Percentiles rank a stretch among this genome's conserved stretches.
phyloP scores from a whole-genome alignment of 495 filamentous ascomycete species.

The Aspergillus ostianus region DNA sequence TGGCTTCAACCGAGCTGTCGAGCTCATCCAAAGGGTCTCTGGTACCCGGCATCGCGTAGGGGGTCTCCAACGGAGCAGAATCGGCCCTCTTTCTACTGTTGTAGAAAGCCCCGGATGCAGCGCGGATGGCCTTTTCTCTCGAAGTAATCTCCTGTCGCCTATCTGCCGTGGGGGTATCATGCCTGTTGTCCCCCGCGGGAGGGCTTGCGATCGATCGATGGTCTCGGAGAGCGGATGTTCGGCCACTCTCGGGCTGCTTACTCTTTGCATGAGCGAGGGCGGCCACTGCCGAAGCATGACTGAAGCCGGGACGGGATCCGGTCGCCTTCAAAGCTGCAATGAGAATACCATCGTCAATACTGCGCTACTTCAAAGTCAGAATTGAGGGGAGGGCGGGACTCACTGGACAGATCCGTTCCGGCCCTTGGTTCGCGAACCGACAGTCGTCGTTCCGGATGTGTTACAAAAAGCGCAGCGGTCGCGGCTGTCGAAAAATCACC shows the following conservation, averaged over 20 bases:
- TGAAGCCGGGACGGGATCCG: conserved; percentile 66
- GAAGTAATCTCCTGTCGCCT: conserved; percentile 60
- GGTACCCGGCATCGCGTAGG: conserved; percentile 67
- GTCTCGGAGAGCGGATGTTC: conserved; percentile 61
- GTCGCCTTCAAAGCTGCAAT: conserved; percentile 56
- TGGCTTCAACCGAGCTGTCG: conserved; percentile 52
- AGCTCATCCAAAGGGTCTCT: conserved; percentile 38
- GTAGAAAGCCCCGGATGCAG: conserved; percentile 72
- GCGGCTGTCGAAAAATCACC: conserved; percentile 36
- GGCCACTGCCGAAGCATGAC: conserved; percentile 66
- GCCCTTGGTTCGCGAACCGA: conserved; percentile 32
- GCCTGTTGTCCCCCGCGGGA: conserved; percentile 8
- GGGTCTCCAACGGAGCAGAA: conserved; percentile 60
- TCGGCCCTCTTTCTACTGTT: conserved; percentile 60
- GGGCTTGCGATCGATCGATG: conserved; percentile 32
- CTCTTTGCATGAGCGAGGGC: conserved; percentile 73
- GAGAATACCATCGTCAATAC: not conserved
- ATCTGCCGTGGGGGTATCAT: conserved; percentile 13
- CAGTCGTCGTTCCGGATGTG: conserved; percentile 41
- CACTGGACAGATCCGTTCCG: conserved; percentile 26
- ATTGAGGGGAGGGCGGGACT: conserved; percentile 20
- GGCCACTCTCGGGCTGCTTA: conserved; percentile 55
- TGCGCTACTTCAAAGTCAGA: not conserved
- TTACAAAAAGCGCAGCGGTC: conserved; percentile 53
- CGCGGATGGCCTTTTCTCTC: conserved; percentile 60